Evolutionary conservation across 768 basidiomycete genomes (phyloP), one percentile per base, ranked within the genome.

Genomic region (Rhodosporidiobolus sp.): DNA sequence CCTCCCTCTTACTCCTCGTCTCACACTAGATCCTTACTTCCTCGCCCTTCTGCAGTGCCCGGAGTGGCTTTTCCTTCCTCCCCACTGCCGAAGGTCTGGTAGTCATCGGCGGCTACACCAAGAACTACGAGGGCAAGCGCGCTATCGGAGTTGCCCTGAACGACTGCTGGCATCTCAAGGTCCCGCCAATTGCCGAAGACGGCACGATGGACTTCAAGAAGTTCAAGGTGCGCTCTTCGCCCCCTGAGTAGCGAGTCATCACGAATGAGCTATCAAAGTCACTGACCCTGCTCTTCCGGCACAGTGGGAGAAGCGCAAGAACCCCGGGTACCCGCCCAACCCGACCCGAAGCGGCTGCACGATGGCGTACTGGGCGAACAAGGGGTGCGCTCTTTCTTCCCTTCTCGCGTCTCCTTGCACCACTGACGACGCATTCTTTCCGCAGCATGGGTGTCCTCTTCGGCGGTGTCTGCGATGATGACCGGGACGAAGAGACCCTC

Each of bases 81-180:
- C 83, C 92, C 3, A 86, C 85, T 2, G 75, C 87, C 0, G 92
- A 94, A 24, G 92, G 94, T 1, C 86, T 94, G 12, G 77, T 94
- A 14, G 79, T 96, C 9, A 88, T 92, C 76, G 93, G 91, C 19
- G 94, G 94, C 0, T 95, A 95, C 79, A 91, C 89, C 79, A 94
- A 96, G 80, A 90, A 92, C 81, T 94, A 94, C 76, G 93, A 94
- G 78, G 91, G 92, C 4, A 91, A 92, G 78, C 87, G 90, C 2
- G 88, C 90, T 0, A 82, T 91, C 20, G 93, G 93, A 1, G 83
- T 92, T n/a, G 92, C 90, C 83, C 84, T 94, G 11, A 91, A 92
- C 26, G 92, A 96, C 78, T 91, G 90, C 0, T 96, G 92, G 94
- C 83, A 93, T 63, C 84, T 96, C 11, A 86, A 86, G 24, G 81